Evolutionary conservation across 768 basidiomycete species (phyloP), one percentile per base, ranked within the genome.

Genomic region (Rhizopogon rudus): DNA sequence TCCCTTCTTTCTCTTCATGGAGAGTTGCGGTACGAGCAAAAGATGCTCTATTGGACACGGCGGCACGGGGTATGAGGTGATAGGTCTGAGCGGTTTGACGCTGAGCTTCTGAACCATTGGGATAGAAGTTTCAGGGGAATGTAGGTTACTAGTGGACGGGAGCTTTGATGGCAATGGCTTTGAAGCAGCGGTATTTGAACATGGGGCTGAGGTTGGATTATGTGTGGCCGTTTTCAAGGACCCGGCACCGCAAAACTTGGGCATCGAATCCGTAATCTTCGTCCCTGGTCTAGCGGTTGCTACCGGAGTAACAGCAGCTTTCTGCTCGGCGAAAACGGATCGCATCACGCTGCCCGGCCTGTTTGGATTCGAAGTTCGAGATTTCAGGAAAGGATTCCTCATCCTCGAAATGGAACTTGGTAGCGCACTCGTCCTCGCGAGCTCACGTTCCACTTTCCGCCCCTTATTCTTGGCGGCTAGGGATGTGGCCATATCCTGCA

Each of bases 1-100:
- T 1, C 42, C 52, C 17, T 9, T 16, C 29, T 48, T 56, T 39
- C 48, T 50, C 55, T 54, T 60, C 45, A 44, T 22, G 7, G 53
- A 7, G 17, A 14, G 54, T 10, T 29, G 59, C 12, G 57, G 28
- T 3, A 40, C 12, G 12, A 61, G 59, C 25, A 61, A 28, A 16
- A 61, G 39, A 3, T 65, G 64, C 52, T 63, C 71, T 20, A 66
- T 61, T 44, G 68, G 68, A 48, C 46, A 48, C 25, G 61, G 54
- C 6, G 68, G 68, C 16, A 65, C 65, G 7, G 59, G 65, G 33
- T 71, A 41, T 8, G 60, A 51, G 8, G 68, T 71, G 48, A 70
- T 70, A 12, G 66, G 70, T 53, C 61, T 68, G 57, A 70, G 50
- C 6, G 57, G 56, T 16, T 65, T 69, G 28, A 3, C 0, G 16